phyloP scores from a whole-genome alignment of 352 stramenopile genomes.

The Globisporangium spiculum region DNA sequence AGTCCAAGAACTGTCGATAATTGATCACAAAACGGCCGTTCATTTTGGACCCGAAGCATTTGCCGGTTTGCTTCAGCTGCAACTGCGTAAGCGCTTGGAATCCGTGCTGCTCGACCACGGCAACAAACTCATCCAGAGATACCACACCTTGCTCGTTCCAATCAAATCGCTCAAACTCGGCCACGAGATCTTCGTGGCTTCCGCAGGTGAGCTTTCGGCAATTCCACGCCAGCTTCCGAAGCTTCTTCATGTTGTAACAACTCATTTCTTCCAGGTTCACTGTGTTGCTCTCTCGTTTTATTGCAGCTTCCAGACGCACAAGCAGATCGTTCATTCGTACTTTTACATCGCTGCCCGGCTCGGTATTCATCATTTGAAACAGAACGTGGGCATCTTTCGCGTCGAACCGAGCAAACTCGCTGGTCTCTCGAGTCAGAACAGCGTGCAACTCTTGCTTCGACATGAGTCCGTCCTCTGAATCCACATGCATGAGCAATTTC shows the following conservation, averaged over 20 bases:
- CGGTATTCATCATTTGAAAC: slow-evolving; percentile 27
- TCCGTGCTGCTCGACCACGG: slow-evolving; percentile 31
- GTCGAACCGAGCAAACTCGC: slow-evolving; percentile 31
- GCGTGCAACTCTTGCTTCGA: slow-evolving; percentile 38
- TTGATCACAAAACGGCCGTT: slow-evolving; percentile 53
- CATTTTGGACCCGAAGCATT: slow-evolving; percentile 49
- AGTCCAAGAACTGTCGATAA: slow-evolving; percentile 67
- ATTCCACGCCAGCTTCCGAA: slow-evolving; percentile 55
- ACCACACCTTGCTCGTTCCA: slow-evolving; percentile 53
- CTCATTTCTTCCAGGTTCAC: slow-evolving; percentile 23
- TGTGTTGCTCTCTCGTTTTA: slow-evolving; percentile 13
- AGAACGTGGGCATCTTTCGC: slow-evolving; percentile 35
- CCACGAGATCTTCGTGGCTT: slow-evolving; percentile 31
- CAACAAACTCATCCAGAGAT: slow-evolving; percentile 43
- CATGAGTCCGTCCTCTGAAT: slow-evolving; percentile 37
- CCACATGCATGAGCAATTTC: slow-evolving; percentile 31
- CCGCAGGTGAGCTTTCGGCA: slow-evolving; percentile 41
- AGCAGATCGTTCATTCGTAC: slow-evolving; percentile 38
- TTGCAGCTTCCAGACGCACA: slow-evolving; percentile 30
- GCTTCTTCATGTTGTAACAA: slow-evolving; percentile 36
- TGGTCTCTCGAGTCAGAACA: slow-evolving; percentile 33
- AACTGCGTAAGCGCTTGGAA: slow-evolving; percentile 44
- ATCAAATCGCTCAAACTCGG: slow-evolving; percentile 63
- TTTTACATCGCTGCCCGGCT: slow-evolving; percentile 11
- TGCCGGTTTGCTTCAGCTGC: slow-evolving; percentile 46